Base-by-base conservation (phyloP, 192 early-diverging fungal genomes). In the Gaertneriomyces semiglobifer region DNA sequence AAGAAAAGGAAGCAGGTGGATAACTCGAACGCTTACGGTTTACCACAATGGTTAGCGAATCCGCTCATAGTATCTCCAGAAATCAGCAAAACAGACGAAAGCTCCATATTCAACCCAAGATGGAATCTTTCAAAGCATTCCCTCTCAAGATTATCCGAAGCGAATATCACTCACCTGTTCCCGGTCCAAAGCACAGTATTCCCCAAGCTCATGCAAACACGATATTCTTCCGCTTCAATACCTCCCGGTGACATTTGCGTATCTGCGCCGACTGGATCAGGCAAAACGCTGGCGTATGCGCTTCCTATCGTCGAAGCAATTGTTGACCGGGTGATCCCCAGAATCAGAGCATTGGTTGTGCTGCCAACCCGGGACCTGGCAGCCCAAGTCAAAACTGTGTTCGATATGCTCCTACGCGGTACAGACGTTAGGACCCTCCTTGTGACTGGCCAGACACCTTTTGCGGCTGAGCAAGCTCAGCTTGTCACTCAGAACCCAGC, bases 211-310 rank as follows among this genome's bases (percentile, higher is more conserved):
- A 81, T 90, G 38, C 72, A 77, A 20, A 81, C 90, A 12, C 88
- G 79, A 5, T 67, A 84, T 58, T 71, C 81, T 20, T 74, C 88
- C 42, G 79, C 86, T 38, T 81, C 86, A 46, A 82, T 87, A n/a
- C 88, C 86, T 25, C 86, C 84, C 25, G 90, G 93, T 18, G 94
- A 96, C 70, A 68, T 98, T 20, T 94, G 93, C 67, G 93, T 98
- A 12, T 94, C 94, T 7, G 91, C 94, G 16, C 90, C 95, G 0
- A 98, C 96, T 0, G 96, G 96, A 40, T 91, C 89, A 54, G 96
- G 96, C 20, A 98, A 98, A 72, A 98, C 96, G 3, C 75, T 98
- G 44, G 93, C 95, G 0, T 98, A 94, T 81, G 94, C 93, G 5
- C 68, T 98, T 14, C 96, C 96, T 1, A 92, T 98, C 60, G 83